These are phyloP conservation scores for Urochloa ruziziensis DNA, from an alignment of 176 grass and related monocot genomes.

Conservation along the genomic window DNA sequence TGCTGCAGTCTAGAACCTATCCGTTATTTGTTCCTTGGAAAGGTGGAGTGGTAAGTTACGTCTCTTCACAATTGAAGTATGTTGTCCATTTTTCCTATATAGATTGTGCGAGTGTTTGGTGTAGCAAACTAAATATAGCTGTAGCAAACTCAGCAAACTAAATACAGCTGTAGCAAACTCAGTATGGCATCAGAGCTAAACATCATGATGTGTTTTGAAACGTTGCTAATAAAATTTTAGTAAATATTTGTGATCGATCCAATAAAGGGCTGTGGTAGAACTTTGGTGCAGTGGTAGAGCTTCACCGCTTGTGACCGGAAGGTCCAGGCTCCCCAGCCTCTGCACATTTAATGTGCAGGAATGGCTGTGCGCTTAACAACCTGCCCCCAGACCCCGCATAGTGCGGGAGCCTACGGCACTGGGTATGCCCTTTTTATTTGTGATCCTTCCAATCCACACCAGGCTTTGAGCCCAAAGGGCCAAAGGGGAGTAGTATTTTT, in stretches of 20 bases:
- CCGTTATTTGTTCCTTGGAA: conserved; percentile 95
- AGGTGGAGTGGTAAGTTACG: conserved; percentile 88
- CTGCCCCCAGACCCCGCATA: too few relatives aligned
- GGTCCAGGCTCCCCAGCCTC: too few relatives aligned
- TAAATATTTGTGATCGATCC: neutral
- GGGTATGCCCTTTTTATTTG: too few relatives aligned
- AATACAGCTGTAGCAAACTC: neutral
- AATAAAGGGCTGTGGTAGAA: too few relatives aligned
- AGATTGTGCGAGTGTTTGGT: neutral
- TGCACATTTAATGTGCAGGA: too few relatives aligned
- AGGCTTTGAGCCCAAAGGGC: neutral
- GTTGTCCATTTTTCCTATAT: neutral
- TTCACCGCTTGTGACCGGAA: too few relatives aligned
- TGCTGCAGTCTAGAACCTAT: conserved; percentile 82
- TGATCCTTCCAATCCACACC: neutral
- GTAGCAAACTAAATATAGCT: neutral
- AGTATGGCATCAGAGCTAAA: neutral
- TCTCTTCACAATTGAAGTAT: conserved; percentile 29
- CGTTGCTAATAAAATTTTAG: neutral
- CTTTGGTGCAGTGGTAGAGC: too few relatives aligned
- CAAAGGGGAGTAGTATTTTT: too few relatives aligned
- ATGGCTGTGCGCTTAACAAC: too few relatives aligned
- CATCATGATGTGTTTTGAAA: neutral
- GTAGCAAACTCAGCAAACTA: too few relatives aligned
- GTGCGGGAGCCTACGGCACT: too few relatives aligned